Percentiles rank a stretch among this genome's conserved stretches.
These are phyloP conservation scores for Aspergillus vadensis DNA, from an alignment of 2,329 filamentous ascomycete species.

Conservation along the genomic window DNA sequence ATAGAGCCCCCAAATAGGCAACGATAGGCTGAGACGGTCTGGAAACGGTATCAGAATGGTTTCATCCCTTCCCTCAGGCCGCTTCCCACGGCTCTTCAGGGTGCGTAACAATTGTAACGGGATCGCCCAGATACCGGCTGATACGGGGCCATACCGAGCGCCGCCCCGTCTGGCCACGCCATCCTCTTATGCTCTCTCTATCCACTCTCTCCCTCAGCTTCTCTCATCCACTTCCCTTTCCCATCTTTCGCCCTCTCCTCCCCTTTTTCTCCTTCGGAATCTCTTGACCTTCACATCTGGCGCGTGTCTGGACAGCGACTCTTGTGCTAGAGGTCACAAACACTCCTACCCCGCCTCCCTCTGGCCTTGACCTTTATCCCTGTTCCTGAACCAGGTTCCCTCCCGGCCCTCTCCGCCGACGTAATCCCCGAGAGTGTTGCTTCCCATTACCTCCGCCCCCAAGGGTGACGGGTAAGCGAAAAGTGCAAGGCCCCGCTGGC, in stretches of 20 bases:
- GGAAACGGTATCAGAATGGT: slow-evolving; percentile 14
- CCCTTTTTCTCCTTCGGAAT: background rate
- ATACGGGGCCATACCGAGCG: background rate
- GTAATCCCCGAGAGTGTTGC: background rate
- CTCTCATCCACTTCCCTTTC: background rate
- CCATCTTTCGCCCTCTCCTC: background rate
- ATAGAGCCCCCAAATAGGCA: slow-evolving; percentile 20
- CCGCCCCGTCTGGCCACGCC: slow-evolving; percentile 18
- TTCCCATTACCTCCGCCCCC: background rate
- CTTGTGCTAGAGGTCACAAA: too few relatives aligned
- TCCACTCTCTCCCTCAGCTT: background rate
- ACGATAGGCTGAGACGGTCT: slow-evolving; percentile 8
- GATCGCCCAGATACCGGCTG: background rate
- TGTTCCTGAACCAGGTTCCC: background rate
- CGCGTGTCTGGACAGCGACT: too few relatives aligned
- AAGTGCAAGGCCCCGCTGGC: slow-evolving; percentile 2
- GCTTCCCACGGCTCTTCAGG: background rate
- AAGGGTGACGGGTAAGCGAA: background rate
- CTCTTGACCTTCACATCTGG: too few relatives aligned
- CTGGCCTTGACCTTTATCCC: background rate
- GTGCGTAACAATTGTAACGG: background rate
- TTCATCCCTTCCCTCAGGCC: background rate
- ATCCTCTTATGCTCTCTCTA: slow-evolving; percentile 11
- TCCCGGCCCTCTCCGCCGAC: background rate
- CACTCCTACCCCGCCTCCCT: too few relatives aligned